Conservation (phyloP, 2,329 filamentous ascomycete genomes). For the Neophaeococcomyces aloes region DNA sequence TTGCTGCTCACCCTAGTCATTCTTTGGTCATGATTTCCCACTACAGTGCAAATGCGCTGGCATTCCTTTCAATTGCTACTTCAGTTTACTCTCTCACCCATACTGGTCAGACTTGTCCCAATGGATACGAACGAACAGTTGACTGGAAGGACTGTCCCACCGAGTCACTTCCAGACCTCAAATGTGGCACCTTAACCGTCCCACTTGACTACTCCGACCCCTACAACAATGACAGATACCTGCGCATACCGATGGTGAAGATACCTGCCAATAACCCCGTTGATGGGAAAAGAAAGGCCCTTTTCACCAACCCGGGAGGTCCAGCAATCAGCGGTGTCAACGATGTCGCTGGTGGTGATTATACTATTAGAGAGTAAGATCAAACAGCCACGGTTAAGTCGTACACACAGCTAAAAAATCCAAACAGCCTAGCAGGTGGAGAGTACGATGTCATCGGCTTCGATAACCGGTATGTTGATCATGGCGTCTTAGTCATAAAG, state of each 20-base stretch:
- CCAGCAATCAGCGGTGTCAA: slow-evolving; percentile 26
- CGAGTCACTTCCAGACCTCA: slow-evolving; percentile 3
- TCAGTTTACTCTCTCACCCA: too few species aligned
- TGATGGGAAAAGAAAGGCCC: slow-evolving; percentile 24
- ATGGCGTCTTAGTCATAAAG: too few species aligned
- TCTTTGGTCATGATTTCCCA: too few species aligned
- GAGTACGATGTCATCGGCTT: slow-evolving; percentile 15
- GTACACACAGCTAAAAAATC: not conserved
- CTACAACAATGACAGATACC: slow-evolving; percentile 9
- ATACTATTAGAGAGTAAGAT: too few species aligned
- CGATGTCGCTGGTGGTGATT: slow-evolving; percentile 3
- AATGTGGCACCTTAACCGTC: slow-evolving; percentile 26
- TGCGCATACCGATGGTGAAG: slow-evolving; percentile 23
- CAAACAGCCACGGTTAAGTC: too few species aligned
- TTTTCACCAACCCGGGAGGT: slow-evolving; percentile 28
- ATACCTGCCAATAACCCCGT: slow-evolving; percentile 23
- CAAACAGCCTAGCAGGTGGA: slow-evolving; percentile 11
- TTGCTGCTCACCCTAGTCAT: too few species aligned
- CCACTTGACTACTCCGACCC: slow-evolving; percentile 28
- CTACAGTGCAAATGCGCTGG: too few species aligned
- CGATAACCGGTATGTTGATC: slow-evolving; percentile 16
- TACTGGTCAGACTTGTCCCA: too few species aligned
- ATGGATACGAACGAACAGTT: not conserved
- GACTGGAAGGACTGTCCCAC: slow-evolving; percentile 11
- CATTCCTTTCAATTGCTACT: too few species aligned